These are phyloP conservation scores for Hypoxylon subgilvum DNA, from an alignment of 495 filamentous ascomycete species.

Conservation along the genomic window DNA sequence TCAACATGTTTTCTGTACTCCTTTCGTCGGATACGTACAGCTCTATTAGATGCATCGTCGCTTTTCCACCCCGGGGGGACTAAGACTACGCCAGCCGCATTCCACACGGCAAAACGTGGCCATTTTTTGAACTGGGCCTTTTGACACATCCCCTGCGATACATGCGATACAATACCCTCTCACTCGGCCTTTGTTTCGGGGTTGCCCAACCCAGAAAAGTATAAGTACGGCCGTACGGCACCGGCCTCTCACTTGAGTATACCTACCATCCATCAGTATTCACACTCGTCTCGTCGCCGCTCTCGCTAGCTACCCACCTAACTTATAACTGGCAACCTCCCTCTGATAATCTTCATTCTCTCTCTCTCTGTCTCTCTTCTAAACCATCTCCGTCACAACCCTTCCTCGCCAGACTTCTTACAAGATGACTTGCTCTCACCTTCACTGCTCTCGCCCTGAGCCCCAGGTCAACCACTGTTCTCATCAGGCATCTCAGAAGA, in stretches of 20 bases:
- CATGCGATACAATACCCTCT: neutral
- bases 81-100: slow-evolving; percentile 35
- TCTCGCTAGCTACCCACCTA: neutral
- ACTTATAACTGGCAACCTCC: slow-evolving; percentile 15
- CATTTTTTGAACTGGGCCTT: slow-evolving; percentile 12
- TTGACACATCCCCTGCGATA: slow-evolving; percentile 19
- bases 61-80: slow-evolving; percentile 25
- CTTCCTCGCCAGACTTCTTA: neutral
- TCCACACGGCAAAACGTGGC: slow-evolving; percentile 32
- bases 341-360: slow-evolving; percentile 11
- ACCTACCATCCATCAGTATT: slow-evolving; percentile 34
- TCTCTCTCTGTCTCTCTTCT: neutral
- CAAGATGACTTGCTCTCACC: slow-evolving; percentile 25
- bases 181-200: slow-evolving; percentile 32
- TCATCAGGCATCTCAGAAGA: slow-evolving; percentile 10
- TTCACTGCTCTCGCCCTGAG: slow-evolving; percentile 16
- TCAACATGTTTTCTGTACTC: slow-evolving; percentile 34
- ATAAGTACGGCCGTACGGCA: slow-evolving; percentile 39
- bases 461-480: slow-evolving; percentile 15
- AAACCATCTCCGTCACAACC: too few species aligned
- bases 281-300: slow-evolving; percentile 16
- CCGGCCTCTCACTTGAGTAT: slow-evolving; percentile 11
- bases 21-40: slow-evolving; percentile 36
- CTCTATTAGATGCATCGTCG: slow-evolving; percentile 17
- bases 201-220: slow-evolving; percentile 26